Conservation (phyloP, 768 basidiomycete genomes). For the Boletus rubescentipes region DNA sequence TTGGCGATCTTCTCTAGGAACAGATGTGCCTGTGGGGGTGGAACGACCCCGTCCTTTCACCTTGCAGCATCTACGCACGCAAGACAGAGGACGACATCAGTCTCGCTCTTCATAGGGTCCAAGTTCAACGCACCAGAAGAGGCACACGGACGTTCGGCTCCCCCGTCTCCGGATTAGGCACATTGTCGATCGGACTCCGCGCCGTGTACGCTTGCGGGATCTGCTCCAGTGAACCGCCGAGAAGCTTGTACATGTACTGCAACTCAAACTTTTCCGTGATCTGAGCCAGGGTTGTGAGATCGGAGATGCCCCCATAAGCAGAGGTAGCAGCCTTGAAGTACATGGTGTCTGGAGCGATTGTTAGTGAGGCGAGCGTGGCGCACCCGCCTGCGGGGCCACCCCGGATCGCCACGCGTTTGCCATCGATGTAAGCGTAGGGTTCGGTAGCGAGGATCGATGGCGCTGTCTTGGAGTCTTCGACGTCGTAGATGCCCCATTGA, state of each 20-base stretch:
- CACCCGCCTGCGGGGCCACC: conserved; percentile 74
- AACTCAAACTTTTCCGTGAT: conserved; percentile 69
- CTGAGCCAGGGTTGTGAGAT: background rate
- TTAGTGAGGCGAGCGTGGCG: conserved; percentile 49
- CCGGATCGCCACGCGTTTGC: conserved; percentile 59
- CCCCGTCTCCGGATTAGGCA: conserved; percentile 38
- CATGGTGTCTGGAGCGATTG: background rate
- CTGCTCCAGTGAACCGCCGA: no score
- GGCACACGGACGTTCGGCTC: conserved; percentile 47
- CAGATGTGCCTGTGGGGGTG: conserved; percentile 32
- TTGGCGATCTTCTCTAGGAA: conserved; percentile 19
- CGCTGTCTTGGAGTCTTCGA: no score
- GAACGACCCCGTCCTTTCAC: conserved; percentile 62
- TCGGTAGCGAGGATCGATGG: no score
- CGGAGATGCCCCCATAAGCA: background rate
- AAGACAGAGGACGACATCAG: background rate
- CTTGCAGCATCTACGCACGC: conserved; percentile 55
- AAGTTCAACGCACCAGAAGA: conserved; percentile 47
- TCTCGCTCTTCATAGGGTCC: background rate
- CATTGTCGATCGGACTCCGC: no score
- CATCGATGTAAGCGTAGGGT: background rate
- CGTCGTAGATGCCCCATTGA: no score
- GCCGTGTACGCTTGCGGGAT: conserved; percentile 19
- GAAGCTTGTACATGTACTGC: conserved; percentile 46
- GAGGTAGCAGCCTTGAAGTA: background rate